Conservation (phyloP, 2,329 filamentous ascomycete species). For the Cadophora sp. region DNA sequence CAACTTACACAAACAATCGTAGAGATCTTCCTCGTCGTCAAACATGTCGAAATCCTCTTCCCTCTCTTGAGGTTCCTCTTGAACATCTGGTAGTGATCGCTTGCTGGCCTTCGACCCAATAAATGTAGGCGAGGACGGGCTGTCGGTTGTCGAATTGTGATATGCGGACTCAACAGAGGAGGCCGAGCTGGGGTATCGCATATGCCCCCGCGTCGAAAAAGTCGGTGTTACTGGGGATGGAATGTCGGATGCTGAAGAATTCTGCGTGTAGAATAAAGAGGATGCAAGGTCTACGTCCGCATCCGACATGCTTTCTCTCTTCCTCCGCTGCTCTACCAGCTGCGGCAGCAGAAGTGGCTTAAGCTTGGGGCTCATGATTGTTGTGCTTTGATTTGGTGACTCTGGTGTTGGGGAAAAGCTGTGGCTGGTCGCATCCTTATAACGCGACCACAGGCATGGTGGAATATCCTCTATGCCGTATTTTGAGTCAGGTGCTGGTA, state of each 20-base stretch:
- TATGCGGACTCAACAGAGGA: constrained; percentile 74
- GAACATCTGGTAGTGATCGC: constrained; percentile 77
- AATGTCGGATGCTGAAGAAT: constrained; percentile 68
- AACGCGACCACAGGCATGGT: constrained; percentile 38
- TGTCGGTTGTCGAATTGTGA: constrained; percentile 56
- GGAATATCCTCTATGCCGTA: constrained; percentile 29
- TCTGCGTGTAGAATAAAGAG: constrained; percentile 41
- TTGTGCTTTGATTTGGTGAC: constrained; percentile 23
- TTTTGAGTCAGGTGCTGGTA: constrained; percentile 23
- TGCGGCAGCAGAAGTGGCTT: constrained; percentile 61
- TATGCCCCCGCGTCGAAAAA: constrained; percentile 66
- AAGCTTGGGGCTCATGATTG: constrained; percentile 50
- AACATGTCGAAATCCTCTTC: constrained; percentile 64
- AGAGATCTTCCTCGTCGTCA: constrained; percentile 58
- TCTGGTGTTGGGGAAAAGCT: constrained; percentile 10
- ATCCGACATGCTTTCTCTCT: constrained; percentile 48
- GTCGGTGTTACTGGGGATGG: constrained; percentile 75
- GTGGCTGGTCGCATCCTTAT: constrained; percentile 34
- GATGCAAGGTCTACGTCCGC: constrained; percentile 42
- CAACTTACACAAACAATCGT: constrained; percentile 77
- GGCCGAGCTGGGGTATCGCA: constrained; percentile 74
- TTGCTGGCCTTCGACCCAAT: constrained; percentile 63
- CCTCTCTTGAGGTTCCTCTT: constrained; percentile 80
- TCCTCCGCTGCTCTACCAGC: constrained; percentile 58
- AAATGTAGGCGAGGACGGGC: constrained; percentile 64